A percentile compares a stretch with the other conserved stretches of the same genome.
Evolutionary conservation across 73 alveolate species (phyloP).

Genomic region (Paramecium caudatum): DNA sequence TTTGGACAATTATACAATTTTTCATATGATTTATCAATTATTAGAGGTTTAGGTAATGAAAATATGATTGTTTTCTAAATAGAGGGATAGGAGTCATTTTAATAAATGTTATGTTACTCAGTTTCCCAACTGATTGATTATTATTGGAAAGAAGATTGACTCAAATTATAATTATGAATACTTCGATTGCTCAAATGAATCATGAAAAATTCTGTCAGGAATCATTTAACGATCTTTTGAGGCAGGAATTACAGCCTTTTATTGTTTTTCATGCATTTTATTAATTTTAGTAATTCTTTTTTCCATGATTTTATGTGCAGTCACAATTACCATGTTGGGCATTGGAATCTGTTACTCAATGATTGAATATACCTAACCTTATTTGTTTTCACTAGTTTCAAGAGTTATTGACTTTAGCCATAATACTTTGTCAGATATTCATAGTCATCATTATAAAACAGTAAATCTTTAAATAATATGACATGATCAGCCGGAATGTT

Average conservation of each 20-base stretch:
- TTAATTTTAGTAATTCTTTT: slow-evolving; percentile 34
- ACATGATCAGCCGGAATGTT: slow-evolving; percentile 67
- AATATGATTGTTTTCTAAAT: no score
- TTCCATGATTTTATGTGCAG: slow-evolving; percentile 10
- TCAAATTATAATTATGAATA: no score
- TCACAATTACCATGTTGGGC: slow-evolving; percentile 63
- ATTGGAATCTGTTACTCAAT: slow-evolving; percentile 56
- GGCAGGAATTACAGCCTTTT: no score
- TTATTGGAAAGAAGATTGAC: no score
- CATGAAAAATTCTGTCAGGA: no score
- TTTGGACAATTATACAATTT: no score
- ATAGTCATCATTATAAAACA: slow-evolving; percentile 53
- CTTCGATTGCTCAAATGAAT: no score
- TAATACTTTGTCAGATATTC: slow-evolving; percentile 66
- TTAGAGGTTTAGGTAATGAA: no score
- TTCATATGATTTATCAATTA: no score
- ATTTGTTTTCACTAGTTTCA: slow-evolving; percentile 27
- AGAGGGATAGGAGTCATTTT: background rate
- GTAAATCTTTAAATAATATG: slow-evolving; percentile 50
- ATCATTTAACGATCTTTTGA: no score
- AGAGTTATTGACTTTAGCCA: slow-evolving; percentile 3
- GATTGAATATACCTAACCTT: slow-evolving; percentile 49
- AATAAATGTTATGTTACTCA: background rate
- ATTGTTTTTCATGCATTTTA: background rate
- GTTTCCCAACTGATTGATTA: slow-evolving; percentile 32